These are phyloP conservation scores for Aspergillus intermedius DNA, from an alignment of 2,329 filamentous ascomycete genomes.

Conservation along the genomic window DNA sequence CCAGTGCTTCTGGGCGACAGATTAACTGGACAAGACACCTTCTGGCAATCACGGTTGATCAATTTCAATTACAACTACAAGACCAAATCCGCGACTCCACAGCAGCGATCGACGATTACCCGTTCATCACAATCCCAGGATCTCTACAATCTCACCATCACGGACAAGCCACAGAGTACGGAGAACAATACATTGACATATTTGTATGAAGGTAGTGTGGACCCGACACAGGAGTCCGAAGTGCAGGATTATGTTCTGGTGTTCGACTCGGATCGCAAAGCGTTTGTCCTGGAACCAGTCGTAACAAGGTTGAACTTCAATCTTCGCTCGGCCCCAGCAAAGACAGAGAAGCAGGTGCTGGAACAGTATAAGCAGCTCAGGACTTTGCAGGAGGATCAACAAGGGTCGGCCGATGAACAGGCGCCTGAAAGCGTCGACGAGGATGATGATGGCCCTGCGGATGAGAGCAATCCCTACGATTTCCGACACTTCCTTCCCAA, in stretches of 20 bases:
- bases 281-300: constrained; percentile 74
- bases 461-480: constrained; percentile 44
- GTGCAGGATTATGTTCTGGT: constrained; percentile 51
- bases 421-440: constrained; percentile 25
- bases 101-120: constrained; percentile 34
- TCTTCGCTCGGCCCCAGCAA: constrained; percentile 61
- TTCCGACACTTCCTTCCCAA: constrained; percentile 45
- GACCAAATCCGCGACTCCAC: constrained; percentile 34
- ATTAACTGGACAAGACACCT: constrained; percentile 26
- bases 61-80: constrained; percentile 44
- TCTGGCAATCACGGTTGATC: constrained; percentile 22
- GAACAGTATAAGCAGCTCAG: constrained; percentile 62
- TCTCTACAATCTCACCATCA: constrained; percentile 36
- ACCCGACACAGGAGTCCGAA: constrained; percentile 24
- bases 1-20: constrained; percentile 41
- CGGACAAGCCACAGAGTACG: constrained; percentile 34
- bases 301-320: constrained; percentile 86
- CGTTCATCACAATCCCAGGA: constrained; percentile 27
- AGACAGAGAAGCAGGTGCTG: constrained; percentile 58
- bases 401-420: constrained; percentile 27
- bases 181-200: constrained; percentile 34
- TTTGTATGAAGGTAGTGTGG: constrained; percentile 36
- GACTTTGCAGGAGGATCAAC: constrained; percentile 31
- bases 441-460: constrained; percentile 39
- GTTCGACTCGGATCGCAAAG: constrained; percentile 67